These are phyloP conservation scores for Narthecium ossifragum DNA, from an alignment of 106 monocot species.

Conservation along the genomic window DNA sequence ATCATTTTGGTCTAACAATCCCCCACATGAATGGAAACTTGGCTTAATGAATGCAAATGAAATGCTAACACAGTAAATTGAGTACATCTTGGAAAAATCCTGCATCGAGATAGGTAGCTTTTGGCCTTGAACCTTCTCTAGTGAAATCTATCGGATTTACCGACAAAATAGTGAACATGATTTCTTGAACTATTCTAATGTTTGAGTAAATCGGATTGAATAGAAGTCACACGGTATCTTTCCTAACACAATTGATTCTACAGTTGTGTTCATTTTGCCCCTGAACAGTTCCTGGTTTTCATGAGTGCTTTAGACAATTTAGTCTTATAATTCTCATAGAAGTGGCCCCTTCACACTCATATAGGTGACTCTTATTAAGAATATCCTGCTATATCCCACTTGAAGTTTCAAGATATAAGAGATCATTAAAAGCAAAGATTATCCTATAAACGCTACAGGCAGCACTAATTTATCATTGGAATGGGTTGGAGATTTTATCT, in stretches of 20 bases:
- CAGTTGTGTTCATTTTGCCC: conserved; percentile 2
- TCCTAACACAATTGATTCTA: neutral
- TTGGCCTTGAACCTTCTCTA: too few species aligned
- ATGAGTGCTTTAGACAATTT: neutral
- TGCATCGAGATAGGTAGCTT: too few species aligned
- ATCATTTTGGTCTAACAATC: too few species aligned
- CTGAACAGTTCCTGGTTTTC: neutral
- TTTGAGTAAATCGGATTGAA: neutral
- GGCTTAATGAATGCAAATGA: too few species aligned
- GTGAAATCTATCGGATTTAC: too few species aligned
- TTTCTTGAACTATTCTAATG: neutral
- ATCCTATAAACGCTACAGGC: neutral
- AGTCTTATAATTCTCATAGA: neutral
- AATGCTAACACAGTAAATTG: too few species aligned
- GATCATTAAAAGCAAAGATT: neutral
- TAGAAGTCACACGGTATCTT: neutral
- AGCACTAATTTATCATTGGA: neutral
- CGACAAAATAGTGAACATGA: too few species aligned
- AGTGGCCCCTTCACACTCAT: conserved; percentile 1
- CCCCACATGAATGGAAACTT: too few species aligned
- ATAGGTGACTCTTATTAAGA: neutral
- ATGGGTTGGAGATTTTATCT: neutral
- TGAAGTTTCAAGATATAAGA: neutral
- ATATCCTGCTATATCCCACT: neutral
- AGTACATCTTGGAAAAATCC: too few species aligned